Conservation (phyloP, 2,329 filamentous ascomycete species). For the Fusarium guadeloupense region DNA sequence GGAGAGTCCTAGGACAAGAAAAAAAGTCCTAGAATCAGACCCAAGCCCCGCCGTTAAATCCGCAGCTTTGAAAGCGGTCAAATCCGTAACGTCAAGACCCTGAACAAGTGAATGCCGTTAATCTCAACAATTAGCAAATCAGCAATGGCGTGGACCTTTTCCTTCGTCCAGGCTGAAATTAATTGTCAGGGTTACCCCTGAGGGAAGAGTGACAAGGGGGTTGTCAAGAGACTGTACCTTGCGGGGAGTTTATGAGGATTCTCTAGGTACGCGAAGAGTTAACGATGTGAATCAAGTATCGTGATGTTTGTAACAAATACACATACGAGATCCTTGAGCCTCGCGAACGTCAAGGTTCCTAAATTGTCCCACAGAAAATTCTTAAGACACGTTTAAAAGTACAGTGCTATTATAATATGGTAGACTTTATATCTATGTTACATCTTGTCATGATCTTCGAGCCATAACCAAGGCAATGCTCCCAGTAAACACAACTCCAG, state of each 20-base stretch:
- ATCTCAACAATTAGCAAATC: constrained; percentile 31
- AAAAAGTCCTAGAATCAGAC: constrained; percentile 13
- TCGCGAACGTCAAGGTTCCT: no score
- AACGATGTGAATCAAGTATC: no score
- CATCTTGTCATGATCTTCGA: constrained; percentile 45
- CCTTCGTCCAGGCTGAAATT: constrained; percentile 31
- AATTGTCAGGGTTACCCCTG: constrained; percentile 30
- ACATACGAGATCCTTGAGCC: no score
- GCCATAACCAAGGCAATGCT: constrained; percentile 61
- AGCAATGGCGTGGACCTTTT: not conserved
- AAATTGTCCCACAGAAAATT: not conserved
- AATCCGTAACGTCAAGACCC: constrained; percentile 18
- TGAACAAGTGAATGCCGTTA: constrained; percentile 23
- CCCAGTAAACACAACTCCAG: constrained; percentile 70
- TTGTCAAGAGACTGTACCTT: not conserved
- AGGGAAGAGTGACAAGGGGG: constrained; percentile 20
- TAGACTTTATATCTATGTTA: constrained; percentile 25
- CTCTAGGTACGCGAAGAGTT: not conserved
- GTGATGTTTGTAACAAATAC: no score
- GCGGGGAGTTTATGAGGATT: not conserved
- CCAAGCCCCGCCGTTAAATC: constrained; percentile 25
- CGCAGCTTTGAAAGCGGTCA: constrained; percentile 19
- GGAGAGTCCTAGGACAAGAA: constrained; percentile 12
- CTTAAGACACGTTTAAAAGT: not conserved
- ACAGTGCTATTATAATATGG: constrained; percentile 21